Conservation (phyloP, 139 green algal genomes). For the Astrephomene gubernaculifera region DNA sequence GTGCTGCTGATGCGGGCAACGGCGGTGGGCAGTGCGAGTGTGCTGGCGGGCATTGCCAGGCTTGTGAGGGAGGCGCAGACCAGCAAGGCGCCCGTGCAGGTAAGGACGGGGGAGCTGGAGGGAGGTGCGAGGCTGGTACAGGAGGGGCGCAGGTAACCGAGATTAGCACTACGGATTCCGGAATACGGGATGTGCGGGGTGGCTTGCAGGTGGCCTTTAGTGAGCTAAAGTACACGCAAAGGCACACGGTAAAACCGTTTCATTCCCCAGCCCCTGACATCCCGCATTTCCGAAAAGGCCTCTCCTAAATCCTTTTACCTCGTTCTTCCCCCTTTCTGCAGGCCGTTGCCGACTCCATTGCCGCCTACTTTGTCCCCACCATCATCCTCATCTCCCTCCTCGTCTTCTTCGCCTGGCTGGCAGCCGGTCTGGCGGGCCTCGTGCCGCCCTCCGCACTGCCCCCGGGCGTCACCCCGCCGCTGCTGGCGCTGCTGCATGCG, state of each 20-base stretch:
- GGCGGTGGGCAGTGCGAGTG: conserved; percentile 76
- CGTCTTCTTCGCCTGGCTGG: conserved; percentile 47
- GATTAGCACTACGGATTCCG: no score
- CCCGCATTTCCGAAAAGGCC: no score
- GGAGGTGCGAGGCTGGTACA: background rate
- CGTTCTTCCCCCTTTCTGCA: conserved; percentile 73
- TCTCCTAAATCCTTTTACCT: no score
- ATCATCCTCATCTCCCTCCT: conserved; percentile 67
- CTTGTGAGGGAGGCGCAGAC: conserved; percentile 95
- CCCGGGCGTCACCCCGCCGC: conserved; percentile 74
- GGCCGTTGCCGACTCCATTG: conserved; percentile 82
- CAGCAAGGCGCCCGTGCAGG: conserved; percentile 95
- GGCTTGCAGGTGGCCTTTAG: no score
- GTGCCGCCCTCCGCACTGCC: conserved; percentile 65
- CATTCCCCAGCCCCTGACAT: no score
- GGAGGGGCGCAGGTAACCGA: background rate
- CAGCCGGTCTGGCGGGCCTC: background rate
- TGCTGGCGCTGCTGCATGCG: conserved; percentile 88
- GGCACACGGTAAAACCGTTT: no score
- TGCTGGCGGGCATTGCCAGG: conserved; percentile 90
- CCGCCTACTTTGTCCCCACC: conserved; percentile 89
- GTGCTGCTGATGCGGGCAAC: conserved; percentile 67
- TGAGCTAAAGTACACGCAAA: no score
- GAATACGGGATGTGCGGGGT: no score
- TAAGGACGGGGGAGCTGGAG: background rate